Percentiles rank a stretch among this genome's conserved stretches.
Evolutionary conservation across 106 monocot species (phyloP).

Genomic region (Alisma plantagoaquatica): DNA sequence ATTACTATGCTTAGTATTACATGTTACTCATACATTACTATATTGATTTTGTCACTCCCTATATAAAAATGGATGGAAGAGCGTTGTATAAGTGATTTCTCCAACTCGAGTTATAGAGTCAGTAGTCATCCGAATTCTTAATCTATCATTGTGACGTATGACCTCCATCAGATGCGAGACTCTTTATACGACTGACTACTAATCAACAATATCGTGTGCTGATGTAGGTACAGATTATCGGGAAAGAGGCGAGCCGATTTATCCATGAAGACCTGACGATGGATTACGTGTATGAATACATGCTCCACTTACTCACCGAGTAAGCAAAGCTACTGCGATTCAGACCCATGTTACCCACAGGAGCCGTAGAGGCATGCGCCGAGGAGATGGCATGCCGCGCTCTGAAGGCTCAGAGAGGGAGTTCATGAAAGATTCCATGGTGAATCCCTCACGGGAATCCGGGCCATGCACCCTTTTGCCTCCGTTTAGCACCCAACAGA

Average conservation of each 20-base stretch:
- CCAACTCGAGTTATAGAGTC: too few species aligned
- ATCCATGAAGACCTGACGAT: constrained; percentile 15
- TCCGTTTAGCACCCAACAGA: neutral
- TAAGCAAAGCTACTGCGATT: constrained; percentile 20
- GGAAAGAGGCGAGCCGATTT: constrained; percentile 17
- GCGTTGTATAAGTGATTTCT: too few species aligned
- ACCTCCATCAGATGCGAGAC: neutral
- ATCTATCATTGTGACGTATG: neutral
- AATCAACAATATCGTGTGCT: neutral
- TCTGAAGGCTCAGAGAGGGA: constrained; percentile 2
- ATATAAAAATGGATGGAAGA: too few species aligned
- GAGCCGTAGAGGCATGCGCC: constrained; percentile 7
- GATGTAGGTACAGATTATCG: constrained; percentile 15
- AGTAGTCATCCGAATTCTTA: neutral
- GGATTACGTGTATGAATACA: constrained; percentile 28
- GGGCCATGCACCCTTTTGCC: constrained; percentile 17
- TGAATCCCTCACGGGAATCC: constrained; percentile 1
- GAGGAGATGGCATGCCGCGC: constrained; percentile 12
- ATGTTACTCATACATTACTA: too few species aligned
- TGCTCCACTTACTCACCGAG: constrained; percentile 20
- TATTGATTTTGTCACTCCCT: too few species aligned
- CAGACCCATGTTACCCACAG: constrained; percentile 10
- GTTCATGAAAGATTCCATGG: constrained; percentile 22
- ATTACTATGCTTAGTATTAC: too few species aligned
- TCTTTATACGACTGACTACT: too few species aligned